Percentiles rank a stretch among this genome's conserved stretches.
Conservation (phyloP, 495 filamentous ascomycete species). For the Penicillium tannophilum region DNA sequence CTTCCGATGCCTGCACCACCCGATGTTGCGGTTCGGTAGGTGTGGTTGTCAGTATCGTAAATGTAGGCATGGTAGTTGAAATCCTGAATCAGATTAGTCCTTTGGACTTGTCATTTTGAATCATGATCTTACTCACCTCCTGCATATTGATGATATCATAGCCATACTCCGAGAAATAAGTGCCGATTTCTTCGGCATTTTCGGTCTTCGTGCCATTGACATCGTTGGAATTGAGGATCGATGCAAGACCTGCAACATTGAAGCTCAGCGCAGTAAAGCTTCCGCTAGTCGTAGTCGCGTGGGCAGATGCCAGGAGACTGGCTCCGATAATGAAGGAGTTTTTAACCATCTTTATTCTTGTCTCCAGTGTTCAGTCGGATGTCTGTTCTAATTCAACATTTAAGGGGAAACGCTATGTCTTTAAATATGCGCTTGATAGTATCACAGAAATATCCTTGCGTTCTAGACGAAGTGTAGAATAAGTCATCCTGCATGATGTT, state of each 20-base stretch:
- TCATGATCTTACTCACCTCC: constrained; percentile 42
- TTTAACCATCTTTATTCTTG: not conserved
- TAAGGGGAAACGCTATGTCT: not conserved
- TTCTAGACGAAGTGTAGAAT: not conserved
- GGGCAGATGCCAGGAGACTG: constrained; percentile 5
- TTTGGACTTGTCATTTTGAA: not conserved
- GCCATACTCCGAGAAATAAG: constrained; percentile 49
- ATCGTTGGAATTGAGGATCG: constrained; percentile 52
- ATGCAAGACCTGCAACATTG: constrained; percentile 64
- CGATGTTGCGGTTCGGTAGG: constrained; percentile 59
- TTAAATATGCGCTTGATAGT: not conserved
- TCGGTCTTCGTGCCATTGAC: constrained; percentile 56
- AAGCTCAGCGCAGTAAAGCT: constrained; percentile 55
- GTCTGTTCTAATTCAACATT: not conserved
- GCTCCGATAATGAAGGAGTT: not conserved
- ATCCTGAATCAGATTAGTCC: constrained; percentile 34
- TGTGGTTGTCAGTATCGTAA: constrained; percentile 56
- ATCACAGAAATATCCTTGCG: not conserved
- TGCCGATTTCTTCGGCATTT: constrained; percentile 51
- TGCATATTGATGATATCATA: constrained; percentile 64
- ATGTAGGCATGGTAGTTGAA: constrained; percentile 66
- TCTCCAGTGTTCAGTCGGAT: not conserved
- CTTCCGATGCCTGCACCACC: constrained; percentile 62
- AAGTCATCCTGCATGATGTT: not conserved
- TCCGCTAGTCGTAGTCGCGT: constrained; percentile 23